Evolutionary conservation across 441 rosid genomes (phyloP), one percentile per base, ranked within the genome.

Genomic region (Mallotus japonicus): DNA sequence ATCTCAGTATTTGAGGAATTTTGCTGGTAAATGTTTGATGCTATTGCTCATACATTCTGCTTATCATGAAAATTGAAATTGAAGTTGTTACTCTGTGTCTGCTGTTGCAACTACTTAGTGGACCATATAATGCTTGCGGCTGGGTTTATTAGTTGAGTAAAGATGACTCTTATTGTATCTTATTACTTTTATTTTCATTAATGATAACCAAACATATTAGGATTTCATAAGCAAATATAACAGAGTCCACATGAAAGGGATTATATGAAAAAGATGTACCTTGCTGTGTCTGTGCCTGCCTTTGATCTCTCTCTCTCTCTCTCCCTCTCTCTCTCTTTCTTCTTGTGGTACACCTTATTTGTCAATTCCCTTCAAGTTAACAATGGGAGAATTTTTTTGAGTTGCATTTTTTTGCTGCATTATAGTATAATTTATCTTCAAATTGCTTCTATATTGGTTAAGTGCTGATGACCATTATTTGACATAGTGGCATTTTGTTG

Each of bases 71-170:
- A 49, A 62, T 32, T 50, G 15, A 20, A 60, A n/a, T 50, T 15
- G 17, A 37, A 62, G 10, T 37, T 37, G 47, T 6, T 62, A 1
- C 61, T 57, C 2, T 3, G 6, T 57, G 24, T 3, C 50, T 62
- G 50, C 49, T 40, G n/a, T 40, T 62, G 12, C 66, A 62, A n/a
- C 66, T 62, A 40, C 46, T 62, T 62, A 40, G 16, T 37, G 24
- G 28, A 44, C 20, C 24, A 40, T 10, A 6, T 19, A 44, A 64
- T 64, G 15, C 42, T 42, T 17, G 24, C 9, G 9, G 14, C 28
- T 59, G 46, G 22, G 24, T 24, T 44, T 24, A 46, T 46, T 44
- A 24, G 24, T 16, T 32, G 40, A 37, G 40, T 37, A 6, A 37
- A 37, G 40, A 37, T 37, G 40, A 37, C 40, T 5, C 40, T 37